These are phyloP conservation scores for Hymenoscyphus repandus DNA, from an alignment of 2,329 filamentous ascomycete species.

Conservation along the genomic window DNA sequence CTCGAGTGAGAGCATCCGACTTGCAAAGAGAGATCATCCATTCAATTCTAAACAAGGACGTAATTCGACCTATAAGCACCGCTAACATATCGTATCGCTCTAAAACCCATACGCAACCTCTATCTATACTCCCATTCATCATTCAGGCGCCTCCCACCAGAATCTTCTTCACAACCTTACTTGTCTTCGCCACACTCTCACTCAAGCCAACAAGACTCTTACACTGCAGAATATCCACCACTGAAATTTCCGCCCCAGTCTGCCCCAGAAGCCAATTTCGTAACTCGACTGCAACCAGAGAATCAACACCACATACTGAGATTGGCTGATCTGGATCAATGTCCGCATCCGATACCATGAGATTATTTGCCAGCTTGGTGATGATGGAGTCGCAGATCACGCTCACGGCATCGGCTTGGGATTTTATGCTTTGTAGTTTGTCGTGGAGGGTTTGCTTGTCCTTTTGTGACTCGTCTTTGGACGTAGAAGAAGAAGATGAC, in stretches of 20 bases:
- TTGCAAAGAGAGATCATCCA: too few species aligned
- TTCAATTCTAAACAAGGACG: too few species aligned
- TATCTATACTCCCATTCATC: too few species aligned
- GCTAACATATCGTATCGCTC: too few species aligned
- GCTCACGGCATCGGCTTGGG: neutral
- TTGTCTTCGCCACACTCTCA: neutral
- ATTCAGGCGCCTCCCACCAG: too few species aligned
- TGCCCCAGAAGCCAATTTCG: slow-evolving; percentile 43
- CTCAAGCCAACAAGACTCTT: neutral
- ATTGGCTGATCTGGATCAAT: slow-evolving; percentile 22
- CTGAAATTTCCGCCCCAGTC: slow-evolving; percentile 35
- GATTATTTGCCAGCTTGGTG: slow-evolving; percentile 21
- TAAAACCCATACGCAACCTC: too few species aligned
- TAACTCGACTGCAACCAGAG: slow-evolving; percentile 45
- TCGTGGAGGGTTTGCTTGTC: too few species aligned
- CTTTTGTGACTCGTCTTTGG: neutral
- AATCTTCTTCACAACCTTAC: slow-evolving; percentile 3
- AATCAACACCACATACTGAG: slow-evolving; percentile 45
- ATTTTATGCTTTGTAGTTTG: neutral
- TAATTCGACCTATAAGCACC: too few species aligned
- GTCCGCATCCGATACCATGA: slow-evolving; percentile 21
- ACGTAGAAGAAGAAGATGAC: neutral
- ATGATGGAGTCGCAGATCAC: neutral
- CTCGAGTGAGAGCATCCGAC: too few species aligned
- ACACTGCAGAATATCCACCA: slow-evolving; percentile 8